These are phyloP conservation scores for Cucurbita argyrosperma DNA, from an alignment of 306 rosid species.

Conservation along the genomic window DNA sequence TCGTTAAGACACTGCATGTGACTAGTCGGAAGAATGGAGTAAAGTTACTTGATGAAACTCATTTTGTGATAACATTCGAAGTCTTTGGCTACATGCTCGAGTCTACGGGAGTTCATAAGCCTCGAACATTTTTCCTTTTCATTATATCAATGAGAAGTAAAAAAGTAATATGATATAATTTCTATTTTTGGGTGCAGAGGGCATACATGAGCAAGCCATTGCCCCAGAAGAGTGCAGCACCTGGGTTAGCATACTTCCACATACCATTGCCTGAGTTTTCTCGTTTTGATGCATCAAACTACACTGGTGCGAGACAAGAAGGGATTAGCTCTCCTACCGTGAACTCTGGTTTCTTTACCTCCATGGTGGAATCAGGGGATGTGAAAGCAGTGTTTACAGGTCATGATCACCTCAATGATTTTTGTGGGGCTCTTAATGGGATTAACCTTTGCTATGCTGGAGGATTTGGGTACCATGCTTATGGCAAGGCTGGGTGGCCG, in stretches of 20 bases:
- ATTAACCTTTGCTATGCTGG: slow-evolving; percentile 76
- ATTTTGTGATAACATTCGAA: no score
- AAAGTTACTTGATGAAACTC: no score
- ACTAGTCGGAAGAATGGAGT: no score
- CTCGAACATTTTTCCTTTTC: no score
- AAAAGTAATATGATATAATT: no score
- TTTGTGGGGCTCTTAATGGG: slow-evolving; percentile 58
- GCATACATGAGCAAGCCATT: slow-evolving; percentile 36
- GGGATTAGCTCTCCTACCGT: slow-evolving; percentile 73
- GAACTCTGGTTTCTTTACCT: slow-evolving; percentile 83
- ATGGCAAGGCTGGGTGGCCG: slow-evolving; percentile 88
- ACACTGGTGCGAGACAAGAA: slow-evolving; percentile 54
- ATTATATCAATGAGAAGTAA: no score
- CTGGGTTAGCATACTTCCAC: slow-evolving; percentile 78
- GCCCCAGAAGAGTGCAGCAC: slow-evolving; percentile 63
- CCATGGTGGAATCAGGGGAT: slow-evolving; percentile 76
- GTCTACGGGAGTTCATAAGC: no score
- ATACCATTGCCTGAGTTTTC: slow-evolving; percentile 78
- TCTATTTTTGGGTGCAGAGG: slow-evolving; percentile 24
- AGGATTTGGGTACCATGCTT: slow-evolving; percentile 92
- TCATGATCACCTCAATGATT: slow-evolving; percentile 86
- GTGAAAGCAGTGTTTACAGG: slow-evolving; percentile 84
- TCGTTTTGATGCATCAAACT: slow-evolving; percentile 49
- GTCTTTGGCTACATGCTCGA: no score
- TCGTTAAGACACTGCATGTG: no score